Evolutionary conservation across 345 rosid species (phyloP).

Genomic region (Salix viminalis): DNA sequence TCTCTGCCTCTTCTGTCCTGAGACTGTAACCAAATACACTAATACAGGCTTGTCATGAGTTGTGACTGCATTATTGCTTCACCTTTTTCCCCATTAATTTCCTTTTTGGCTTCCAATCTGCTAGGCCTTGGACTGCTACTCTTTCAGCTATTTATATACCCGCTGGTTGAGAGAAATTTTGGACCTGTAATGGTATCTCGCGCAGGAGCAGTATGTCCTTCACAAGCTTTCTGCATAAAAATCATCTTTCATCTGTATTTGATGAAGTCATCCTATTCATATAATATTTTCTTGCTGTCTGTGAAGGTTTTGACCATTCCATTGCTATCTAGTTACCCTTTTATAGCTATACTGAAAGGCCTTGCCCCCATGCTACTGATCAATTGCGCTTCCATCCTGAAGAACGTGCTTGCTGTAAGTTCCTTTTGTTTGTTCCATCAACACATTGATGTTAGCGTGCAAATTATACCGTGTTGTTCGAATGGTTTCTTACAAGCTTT

Average conservation of each 20-base stretch:
- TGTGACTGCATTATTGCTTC: background rate
- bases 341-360: conserved; percentile 37
- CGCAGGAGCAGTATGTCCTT: conserved; percentile 39
- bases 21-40: too few species aligned
- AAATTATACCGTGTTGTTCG: background rate
- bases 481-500: background rate
- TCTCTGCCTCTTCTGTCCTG: too few species aligned
- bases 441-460: background rate
- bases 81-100: background rate
- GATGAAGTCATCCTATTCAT: background rate
- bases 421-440: background rate
- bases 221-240: background rate
- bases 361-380: conserved; percentile 30
- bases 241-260: background rate
- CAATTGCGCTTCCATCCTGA: conserved; percentile 37
- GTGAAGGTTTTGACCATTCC: conserved; percentile 38
- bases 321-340: conserved; percentile 42
- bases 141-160: conserved; percentile 47
- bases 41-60: background rate
- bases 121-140: conserved; percentile 45
- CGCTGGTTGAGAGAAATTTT: conserved; percentile 34
- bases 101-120: background rate
- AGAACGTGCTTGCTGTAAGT: conserved; percentile 49
- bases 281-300: background rate
- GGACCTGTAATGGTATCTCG: conserved; percentile 45